Evolutionary conservation across 495 filamentous ascomycete species (phyloP).

Genomic region (Neurospora intermedia): DNA sequence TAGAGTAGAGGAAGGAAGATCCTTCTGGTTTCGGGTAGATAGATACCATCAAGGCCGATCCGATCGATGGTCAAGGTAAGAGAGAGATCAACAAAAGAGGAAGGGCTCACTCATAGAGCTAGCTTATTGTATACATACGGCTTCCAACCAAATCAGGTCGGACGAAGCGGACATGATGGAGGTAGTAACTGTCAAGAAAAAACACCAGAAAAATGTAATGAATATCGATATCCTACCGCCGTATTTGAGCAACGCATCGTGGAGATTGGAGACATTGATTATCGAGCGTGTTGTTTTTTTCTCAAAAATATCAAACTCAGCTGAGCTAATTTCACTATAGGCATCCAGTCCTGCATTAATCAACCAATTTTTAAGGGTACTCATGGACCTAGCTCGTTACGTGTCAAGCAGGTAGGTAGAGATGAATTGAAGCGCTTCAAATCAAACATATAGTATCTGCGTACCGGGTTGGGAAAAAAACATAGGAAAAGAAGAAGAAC

Average conservation of each 20-base stretch:
- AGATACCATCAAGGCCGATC: not conserved
- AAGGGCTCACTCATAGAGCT: not conserved
- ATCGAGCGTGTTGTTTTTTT: not conserved
- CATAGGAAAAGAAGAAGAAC: not conserved
- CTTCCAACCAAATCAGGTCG: not conserved
- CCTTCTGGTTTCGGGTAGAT: constrained; percentile 10
- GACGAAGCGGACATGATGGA: not conserved
- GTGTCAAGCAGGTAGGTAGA: not conserved
- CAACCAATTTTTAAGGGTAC: not conserved
- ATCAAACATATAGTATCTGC: no score
- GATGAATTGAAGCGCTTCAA: not conserved
- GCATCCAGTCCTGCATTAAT: not conserved
- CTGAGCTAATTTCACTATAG: not conserved
- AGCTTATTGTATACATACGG: not conserved
- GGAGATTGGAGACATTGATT: not conserved
- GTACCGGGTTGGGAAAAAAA: not conserved
- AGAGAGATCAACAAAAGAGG: not conserved
- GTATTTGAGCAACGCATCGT: not conserved
- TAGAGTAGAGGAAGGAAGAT: not conserved
- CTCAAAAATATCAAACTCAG: not conserved
- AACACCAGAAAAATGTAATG: no score
- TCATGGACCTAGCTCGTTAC: not conserved
- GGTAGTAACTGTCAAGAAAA: not conserved
- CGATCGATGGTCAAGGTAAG: not conserved
- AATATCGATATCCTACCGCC: not conserved